Evolutionary conservation across 2,329 filamentous ascomycete species (phyloP), one percentile per base, ranked within the genome.

Genomic region (Geosmithia flava): DNA sequence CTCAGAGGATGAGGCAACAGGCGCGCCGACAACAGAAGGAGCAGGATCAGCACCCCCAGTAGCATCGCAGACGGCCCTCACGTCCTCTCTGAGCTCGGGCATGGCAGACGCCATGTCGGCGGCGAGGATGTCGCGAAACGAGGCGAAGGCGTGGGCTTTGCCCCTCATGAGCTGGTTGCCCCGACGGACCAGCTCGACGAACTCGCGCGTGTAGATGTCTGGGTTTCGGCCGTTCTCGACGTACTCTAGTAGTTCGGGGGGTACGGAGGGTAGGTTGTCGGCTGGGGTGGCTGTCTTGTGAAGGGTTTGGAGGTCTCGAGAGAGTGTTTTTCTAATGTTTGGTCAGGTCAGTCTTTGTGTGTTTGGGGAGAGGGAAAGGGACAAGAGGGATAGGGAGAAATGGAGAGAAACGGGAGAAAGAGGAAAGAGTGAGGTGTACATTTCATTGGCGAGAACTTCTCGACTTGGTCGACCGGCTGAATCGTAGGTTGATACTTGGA

Each of bases 161-260:
- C 81, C 81, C 55, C 75, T 71, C 68, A 82, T 73, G 52, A 81
- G 67, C 70, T 85, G 81, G 66, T 85, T 85, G 41, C 75, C 71
- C 44, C 80, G 70, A 48, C 80, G 68, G 20, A 81, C 80, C 47
- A 81, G 70, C 74, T 85, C 81, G 57, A 85, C 80, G 57, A 85
- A 85, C 67, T 85, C 81, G 57, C 81, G 72, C 48, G 81, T 85
- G 69, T 85, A 85, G 55, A 85, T 85, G 64, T 85, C 81, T 2
- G 81, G 81, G 67, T 85, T 85, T 46, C 81, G 79, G 43, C 81
- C 81, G 59, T 79, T 77, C 62, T 85, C 81, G 56, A 85, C 81
- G 65, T 85, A 85, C 58, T 78, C 70, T 51, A 84, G 70, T 13
- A 85, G 72, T 57, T 83, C 80, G 47, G 74, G 74, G 2, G 80